A percentile compares a stretch with the other conserved stretches of the same genome.
phyloP scores from a whole-genome alignment of 1,284 basidiomycete genomes.

The Cutaneotrichosporon sp. region DNA sequence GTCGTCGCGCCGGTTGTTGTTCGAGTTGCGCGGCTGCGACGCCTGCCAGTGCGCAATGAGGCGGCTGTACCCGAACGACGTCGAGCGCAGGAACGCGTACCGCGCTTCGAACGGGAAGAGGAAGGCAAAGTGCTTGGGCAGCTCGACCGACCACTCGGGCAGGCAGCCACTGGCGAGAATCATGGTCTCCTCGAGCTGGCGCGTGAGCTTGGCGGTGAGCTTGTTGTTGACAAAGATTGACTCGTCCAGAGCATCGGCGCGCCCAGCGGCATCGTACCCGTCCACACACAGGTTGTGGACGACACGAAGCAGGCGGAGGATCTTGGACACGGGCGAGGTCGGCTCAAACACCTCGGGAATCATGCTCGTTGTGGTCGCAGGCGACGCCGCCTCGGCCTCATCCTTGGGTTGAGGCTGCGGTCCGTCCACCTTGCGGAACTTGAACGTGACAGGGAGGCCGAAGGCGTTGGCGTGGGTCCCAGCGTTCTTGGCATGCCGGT shows the following conservation, averaged over 20 bases:
- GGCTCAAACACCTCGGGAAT: constrained; percentile 70
- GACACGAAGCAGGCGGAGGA: constrained; percentile 81
- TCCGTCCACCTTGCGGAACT: constrained; percentile 86
- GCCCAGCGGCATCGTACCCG: constrained; percentile 23
- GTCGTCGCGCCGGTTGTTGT: constrained; percentile 79
- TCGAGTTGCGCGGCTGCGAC: constrained; percentile 60
- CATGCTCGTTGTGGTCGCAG: constrained; percentile 33
- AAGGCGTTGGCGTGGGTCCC: constrained; percentile 13
- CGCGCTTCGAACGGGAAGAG: constrained; percentile 96
- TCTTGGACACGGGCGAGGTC: constrained; percentile 80
- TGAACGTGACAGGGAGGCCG: constrained; percentile 53
- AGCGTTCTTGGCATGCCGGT: constrained; percentile 46
- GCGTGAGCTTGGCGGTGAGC: constrained; percentile 92
- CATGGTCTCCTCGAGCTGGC: constrained; percentile 97
- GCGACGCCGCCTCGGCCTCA: constrained; percentile 22
- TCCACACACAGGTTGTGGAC: constrained; percentile 71
- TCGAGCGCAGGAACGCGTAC: constrained; percentile 93
- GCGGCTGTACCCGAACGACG: constrained; percentile 93
- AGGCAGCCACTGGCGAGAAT: constrained; percentile 94
- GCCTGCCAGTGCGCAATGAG: constrained; percentile 86
- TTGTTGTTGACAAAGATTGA: constrained; percentile 95
- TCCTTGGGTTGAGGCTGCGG: constrained; percentile 54
- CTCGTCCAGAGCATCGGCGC: constrained; percentile 54
- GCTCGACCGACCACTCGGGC: constrained; percentile 91
- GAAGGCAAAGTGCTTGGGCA: constrained; percentile 94